Evolutionary conservation across 2,329 filamentous ascomycete genomes (phyloP).

Genomic region (Colletotrichum kahawae): DNA sequence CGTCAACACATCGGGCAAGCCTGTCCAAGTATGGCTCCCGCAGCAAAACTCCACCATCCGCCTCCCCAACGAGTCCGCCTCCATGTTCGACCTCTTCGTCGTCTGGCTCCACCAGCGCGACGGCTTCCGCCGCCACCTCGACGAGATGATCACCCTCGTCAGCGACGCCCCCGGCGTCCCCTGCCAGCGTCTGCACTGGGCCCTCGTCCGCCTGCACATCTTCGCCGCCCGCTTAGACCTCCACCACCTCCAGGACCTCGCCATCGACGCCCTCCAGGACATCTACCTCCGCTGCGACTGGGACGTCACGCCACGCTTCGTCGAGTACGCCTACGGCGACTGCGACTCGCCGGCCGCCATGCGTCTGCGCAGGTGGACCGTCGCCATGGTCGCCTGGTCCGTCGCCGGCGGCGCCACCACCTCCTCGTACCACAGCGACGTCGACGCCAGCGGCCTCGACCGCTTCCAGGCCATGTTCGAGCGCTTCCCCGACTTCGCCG

Average conservation of each 20-base stretch:
- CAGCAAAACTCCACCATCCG: constrained; percentile 29
- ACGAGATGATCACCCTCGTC: constrained; percentile 39
- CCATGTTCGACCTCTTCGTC: constrained; percentile 59
- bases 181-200: constrained; percentile 51
- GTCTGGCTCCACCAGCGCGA: constrained; percentile 52
- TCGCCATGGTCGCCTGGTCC: constrained; percentile 65
- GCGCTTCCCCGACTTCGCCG: constrained; percentile 48
- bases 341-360: constrained; percentile 54
- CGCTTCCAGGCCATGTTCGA: constrained; percentile 49
- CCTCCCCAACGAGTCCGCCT: constrained; percentile 50
- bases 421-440: constrained; percentile 25
- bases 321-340: constrained; percentile 58
- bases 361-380: constrained; percentile 62
- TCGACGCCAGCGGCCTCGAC: constrained; percentile 17
- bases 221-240: constrained; percentile 59
- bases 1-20: constrained; percentile 24
- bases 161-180: constrained; percentile 23
- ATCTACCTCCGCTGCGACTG: constrained; percentile 63
- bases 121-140: constrained; percentile 48
- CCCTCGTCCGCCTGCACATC: constrained; percentile 60
- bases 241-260: constrained; percentile 56
- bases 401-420: constrained; percentile 39
- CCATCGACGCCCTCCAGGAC: constrained; percentile 65
- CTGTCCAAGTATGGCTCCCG: constrained; percentile 41
- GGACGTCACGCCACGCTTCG: constrained; percentile 58